Conservation (phyloP, 441 rosid species). For the Syzygium syzygioides region DNA sequence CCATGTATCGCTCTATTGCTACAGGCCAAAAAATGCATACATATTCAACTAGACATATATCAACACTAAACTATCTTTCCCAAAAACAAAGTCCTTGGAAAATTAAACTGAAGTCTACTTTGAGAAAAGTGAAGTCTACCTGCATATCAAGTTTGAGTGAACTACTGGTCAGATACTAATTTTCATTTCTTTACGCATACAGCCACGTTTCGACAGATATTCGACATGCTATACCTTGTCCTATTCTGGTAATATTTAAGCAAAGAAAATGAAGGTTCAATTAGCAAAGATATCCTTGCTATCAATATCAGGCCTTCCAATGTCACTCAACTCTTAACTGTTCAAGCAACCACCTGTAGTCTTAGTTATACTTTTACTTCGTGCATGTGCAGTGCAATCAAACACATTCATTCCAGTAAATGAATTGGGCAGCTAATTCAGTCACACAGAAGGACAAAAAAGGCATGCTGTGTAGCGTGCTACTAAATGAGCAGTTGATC, state of each 20-base stretch:
- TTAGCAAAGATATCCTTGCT: background rate
- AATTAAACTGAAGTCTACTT: background rate
- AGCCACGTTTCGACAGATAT: background rate
- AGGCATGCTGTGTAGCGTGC: background rate
- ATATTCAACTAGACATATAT: background rate
- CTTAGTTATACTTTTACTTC: background rate
- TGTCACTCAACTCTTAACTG: background rate
- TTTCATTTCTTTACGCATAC: background rate
- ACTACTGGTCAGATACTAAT: background rate
- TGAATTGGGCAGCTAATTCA: background rate
- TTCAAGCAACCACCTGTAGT: background rate
- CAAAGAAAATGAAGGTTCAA: background rate
- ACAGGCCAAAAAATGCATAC: background rate
- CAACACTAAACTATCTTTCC: background rate
- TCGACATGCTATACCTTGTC: background rate
- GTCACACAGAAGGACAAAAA: background rate
- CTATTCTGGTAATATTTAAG: background rate
- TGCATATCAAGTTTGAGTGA: background rate
- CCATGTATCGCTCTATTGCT: background rate
- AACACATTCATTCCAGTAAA: background rate
- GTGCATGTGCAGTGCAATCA: background rate
- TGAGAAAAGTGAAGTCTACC: background rate
- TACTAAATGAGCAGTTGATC: background rate
- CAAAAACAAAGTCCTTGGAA: background rate
- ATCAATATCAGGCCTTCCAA: background rate